Evolutionary conservation across 2,329 filamentous ascomycete genomes (phyloP).

Genomic region (Fusarium fujikuroi): DNA sequence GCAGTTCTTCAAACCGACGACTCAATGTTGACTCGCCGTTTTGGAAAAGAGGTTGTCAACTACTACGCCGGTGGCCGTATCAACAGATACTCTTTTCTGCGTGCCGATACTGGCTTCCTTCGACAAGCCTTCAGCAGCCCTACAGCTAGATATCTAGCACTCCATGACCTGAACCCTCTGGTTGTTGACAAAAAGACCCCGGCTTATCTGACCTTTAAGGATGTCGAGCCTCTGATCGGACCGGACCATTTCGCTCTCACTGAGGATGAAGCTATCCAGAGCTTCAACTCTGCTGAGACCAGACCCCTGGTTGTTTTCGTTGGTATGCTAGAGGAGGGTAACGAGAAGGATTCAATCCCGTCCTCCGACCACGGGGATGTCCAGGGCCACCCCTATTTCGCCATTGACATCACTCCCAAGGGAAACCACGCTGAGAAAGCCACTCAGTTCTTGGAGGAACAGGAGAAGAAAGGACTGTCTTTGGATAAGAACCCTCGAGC

Average conservation of each 20-base stretch:
- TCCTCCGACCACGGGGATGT: constrained; percentile 71
- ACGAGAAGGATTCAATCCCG: constrained; percentile 51
- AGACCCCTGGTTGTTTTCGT: constrained; percentile 83
- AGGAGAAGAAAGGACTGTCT: constrained; percentile 66
- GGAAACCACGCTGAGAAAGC: constrained; percentile 71
- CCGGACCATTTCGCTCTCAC: constrained; percentile 74
- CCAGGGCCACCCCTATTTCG: constrained; percentile 85
- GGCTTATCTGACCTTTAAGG: constrained; percentile 73
- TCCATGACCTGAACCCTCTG: constrained; percentile 82
- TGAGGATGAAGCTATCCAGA: constrained; percentile 78
- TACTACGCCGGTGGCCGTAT: constrained; percentile 84
- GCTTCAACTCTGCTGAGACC: constrained; percentile 77
- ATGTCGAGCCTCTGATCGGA: constrained; percentile 77
- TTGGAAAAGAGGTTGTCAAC: constrained; percentile 82
- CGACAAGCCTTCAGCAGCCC: constrained; percentile 73
- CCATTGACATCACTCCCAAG: constrained; percentile 84
- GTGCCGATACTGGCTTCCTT: constrained; percentile 76
- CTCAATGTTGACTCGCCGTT: constrained; percentile 79
- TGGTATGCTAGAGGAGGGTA: constrained; percentile 77
- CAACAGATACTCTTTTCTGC: constrained; percentile 83
- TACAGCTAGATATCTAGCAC: constrained; percentile 76
- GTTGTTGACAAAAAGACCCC: constrained; percentile 67
- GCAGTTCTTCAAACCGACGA: constrained; percentile 59
- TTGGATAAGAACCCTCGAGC: constrained; percentile 75
- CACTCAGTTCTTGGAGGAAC: constrained; percentile 55